Percentiles rank a stretch among this genome's conserved stretches.
Evolutionary conservation across 495 filamentous ascomycete genomes (phyloP).

Genomic region (Aspergillus haitiensis): DNA sequence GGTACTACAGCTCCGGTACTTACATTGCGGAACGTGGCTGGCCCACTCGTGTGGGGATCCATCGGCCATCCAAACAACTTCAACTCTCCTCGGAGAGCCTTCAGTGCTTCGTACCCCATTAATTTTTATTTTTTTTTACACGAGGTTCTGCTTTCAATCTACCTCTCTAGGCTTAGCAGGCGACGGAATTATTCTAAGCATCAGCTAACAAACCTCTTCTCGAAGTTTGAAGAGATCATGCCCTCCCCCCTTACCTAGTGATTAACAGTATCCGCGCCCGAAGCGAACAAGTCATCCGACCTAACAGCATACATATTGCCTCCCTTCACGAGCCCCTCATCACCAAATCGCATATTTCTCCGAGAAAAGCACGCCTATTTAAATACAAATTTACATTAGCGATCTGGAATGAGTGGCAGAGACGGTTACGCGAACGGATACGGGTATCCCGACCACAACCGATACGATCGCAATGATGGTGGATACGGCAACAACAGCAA

Average conservation of each 20-base stretch:
- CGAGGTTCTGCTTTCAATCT: too few relatives aligned
- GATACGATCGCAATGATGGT: slow-evolving; percentile 42
- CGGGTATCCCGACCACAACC: slow-evolving; percentile 44
- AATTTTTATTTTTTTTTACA: too few relatives aligned
- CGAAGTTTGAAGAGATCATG: slow-evolving; percentile 15
- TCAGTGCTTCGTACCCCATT: too few relatives aligned
- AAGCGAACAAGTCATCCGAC: too few relatives aligned
- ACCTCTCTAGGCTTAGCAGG: too few relatives aligned
- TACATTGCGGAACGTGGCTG: slow-evolving; percentile 24
- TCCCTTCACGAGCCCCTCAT: neutral
- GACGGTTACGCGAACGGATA: slow-evolving; percentile 46
- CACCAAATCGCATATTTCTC: slow-evolving; percentile 3
- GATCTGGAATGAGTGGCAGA: slow-evolving; percentile 45
- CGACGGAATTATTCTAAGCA: neutral
- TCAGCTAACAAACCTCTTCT: neutral
- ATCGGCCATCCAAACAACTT: neutral
- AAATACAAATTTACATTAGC: neutral
- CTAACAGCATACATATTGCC: too few relatives aligned
- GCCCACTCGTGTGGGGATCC: slow-evolving; percentile 24
- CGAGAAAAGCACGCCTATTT: neutral
- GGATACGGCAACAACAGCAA: slow-evolving; percentile 36
- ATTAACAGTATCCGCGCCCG: neutral
- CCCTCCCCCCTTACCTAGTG: slow-evolving; percentile 14
- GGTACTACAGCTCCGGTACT: neutral
- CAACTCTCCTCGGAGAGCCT: too few relatives aligned